phyloP scores from a whole-genome alignment of 2,329 filamentous ascomycete genomes.

The Ciborinia camelliae region DNA sequence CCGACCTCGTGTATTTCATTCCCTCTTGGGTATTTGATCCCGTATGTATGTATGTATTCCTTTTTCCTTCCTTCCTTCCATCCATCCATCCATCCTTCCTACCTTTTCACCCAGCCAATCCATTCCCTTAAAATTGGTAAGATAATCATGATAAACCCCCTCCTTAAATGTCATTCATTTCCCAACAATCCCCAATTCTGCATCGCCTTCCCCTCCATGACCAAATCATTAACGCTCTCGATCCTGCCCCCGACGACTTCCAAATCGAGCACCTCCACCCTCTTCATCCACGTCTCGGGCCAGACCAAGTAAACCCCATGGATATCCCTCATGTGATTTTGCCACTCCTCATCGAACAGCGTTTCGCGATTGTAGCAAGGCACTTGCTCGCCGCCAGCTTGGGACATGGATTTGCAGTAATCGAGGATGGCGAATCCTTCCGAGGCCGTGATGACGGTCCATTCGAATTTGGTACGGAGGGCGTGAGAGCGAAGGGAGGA shows the following conservation, averaged over 20 bases:
- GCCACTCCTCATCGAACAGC: slow-evolving; percentile 36
- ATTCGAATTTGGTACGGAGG: slow-evolving; percentile 32
- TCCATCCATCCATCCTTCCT: too few species aligned
- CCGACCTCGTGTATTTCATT: background rate
- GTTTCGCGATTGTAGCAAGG: slow-evolving; percentile 36
- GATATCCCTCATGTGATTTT: slow-evolving; percentile 36
- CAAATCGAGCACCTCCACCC: slow-evolving; percentile 35
- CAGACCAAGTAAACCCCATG: slow-evolving; percentile 35
- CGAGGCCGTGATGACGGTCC: slow-evolving; percentile 32
- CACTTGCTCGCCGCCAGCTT: slow-evolving; percentile 13
- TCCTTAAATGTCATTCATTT: background rate
- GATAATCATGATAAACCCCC: background rate
- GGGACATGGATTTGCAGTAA: slow-evolving; percentile 28
- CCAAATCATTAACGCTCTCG: slow-evolving; percentile 32
- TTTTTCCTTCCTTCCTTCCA: background rate
- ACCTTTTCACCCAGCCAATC: too few species aligned
- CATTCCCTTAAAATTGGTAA: background rate
- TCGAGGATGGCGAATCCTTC: slow-evolving; percentile 34
- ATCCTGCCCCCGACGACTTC: slow-evolving; percentile 34
- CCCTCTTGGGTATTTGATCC: background rate
- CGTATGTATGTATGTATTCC: background rate
- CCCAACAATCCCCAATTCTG: background rate
- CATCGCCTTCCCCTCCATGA: slow-evolving; percentile 28
- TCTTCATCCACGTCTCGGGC: slow-evolving; percentile 36
- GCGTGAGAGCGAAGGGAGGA: slow-evolving; percentile 30